Percentiles rank a stretch among this genome's conserved stretches.
Evolutionary conservation across 2,329 filamentous ascomycete species (phyloP).

Genomic region (Chalara sp.): DNA sequence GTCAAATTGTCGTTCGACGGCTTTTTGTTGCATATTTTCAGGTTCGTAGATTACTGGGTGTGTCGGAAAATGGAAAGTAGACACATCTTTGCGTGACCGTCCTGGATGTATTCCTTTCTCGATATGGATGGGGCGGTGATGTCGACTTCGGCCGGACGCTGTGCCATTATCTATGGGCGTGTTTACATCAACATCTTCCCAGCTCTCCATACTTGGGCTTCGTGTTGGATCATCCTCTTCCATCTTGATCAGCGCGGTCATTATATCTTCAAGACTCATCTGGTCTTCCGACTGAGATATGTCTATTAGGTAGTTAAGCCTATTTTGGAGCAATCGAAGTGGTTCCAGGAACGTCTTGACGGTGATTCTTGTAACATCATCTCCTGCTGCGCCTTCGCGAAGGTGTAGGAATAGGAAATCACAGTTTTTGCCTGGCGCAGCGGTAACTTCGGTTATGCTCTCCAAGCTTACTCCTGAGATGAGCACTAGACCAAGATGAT

Average conservation of each 20-base stretch:
- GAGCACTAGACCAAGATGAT: slow-evolving; percentile 85
- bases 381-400: slow-evolving; percentile 16
- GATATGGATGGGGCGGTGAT: slow-evolving; percentile 47
- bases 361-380: slow-evolving; percentile 50
- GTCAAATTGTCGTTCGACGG: slow-evolving; percentile 76
- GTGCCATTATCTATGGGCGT: slow-evolving; percentile 55
- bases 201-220: slow-evolving; percentile 78
- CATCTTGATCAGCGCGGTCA: slow-evolving; percentile 67
- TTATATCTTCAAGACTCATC: slow-evolving; percentile 59
- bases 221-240: slow-evolving; percentile 54
- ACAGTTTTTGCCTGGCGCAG: slow-evolving; percentile 81
- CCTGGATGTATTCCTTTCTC: slow-evolving; percentile 52
- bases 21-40: slow-evolving; percentile 68
- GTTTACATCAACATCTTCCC: slow-evolving; percentile 70
- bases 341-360: slow-evolving; percentile 93
- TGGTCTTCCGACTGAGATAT: slow-evolving; percentile 69
- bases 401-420: slow-evolving; percentile 88
- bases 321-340: slow-evolving; percentile 70
- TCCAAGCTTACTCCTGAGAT: slow-evolving; percentile 71
- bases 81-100: slow-evolving; percentile 21
- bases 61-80: slow-evolving; percentile 73
- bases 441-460: slow-evolving; percentile 79
- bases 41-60: slow-evolving; percentile 81
- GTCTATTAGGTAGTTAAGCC: slow-evolving; percentile 79
- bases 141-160: slow-evolving; percentile 30